Base-by-base conservation (phyloP, 2,329 filamentous ascomycete genomes). In the Trichoderma harzianum region DNA sequence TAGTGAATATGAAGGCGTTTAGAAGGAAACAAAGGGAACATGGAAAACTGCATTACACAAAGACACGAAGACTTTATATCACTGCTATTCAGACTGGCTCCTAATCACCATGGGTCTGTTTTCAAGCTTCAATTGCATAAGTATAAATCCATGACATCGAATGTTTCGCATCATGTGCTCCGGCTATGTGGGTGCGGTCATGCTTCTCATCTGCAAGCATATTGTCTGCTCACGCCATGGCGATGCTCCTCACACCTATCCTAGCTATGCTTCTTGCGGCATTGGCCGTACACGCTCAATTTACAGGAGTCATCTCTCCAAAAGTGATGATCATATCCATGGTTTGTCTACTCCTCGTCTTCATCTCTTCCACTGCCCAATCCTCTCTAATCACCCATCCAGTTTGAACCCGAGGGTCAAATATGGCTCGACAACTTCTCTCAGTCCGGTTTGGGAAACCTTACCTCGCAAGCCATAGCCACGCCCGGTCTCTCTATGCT, bases 261-360 rank as follows among this genome's bases (percentile, higher is more conserved):
- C 14, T 61, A n/a, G 14, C 36, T 26, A 16, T 21, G 28, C 11
- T 72, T 12, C 18, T 60, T 2, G 11, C 32, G 3, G 26, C 10
- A 28, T 21, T 57, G 57, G 32, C 12, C 10, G 5, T 26, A 11
- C 30, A 36, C 6, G 70, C 70, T 18, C 30, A 72, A 51, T 28
- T 51, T 53, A 7, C 51, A 8, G 16, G 16, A 5, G 28, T 39
- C 10, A 81, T 89, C 70, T 78, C 84, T 28, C 89, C 89, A 11
- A 91, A 90, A 74, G 83, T 91, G 62, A 85, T 91, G 78, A 88
- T 91, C 72, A 83, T 91, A 73, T 88, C 85, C 74, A 88, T 91
- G 86, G 90, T 90, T 76, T 67, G 81, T 78, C n/a, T 16, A 47
- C 32, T 2, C 32, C 65, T 18, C 36, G 10, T 43, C 24, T 47